Evolutionary conservation across 2,329 filamentous ascomycete species (phyloP), one percentile per base, ranked within the genome.

Genomic region (Ophiocordyceps camponoti-saundersi): DNA sequence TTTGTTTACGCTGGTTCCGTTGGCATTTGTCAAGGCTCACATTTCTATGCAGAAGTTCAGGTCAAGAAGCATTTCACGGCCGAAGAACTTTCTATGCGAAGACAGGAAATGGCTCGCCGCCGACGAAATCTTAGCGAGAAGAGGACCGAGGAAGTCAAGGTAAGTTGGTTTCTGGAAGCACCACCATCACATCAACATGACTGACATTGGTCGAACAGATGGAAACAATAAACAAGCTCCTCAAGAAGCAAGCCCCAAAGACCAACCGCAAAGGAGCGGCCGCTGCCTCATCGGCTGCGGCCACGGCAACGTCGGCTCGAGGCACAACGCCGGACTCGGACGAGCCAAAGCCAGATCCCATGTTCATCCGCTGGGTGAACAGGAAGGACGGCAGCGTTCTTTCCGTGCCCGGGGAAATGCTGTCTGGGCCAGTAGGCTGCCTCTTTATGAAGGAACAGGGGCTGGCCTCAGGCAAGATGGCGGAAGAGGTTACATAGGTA

Each of bases 141-240:
- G 62, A 72, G 75, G 44, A 79, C 74, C 50, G 75, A 79, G 50
- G 75, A 79, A 62, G 75, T 79, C 59, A 79, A 78, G 70, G 74
- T 72, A 65, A 26, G 46, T 44, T 21, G 26, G 23, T 23, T 16
- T 11, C n/a, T 26, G 23, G 23, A 29, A 29, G 26, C 11, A 30
- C 15, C 29, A 21, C 29, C 21, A 21, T 16, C 29, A 7, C 29
- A 34, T 21, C 15, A 22, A 15, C 21, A 2, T 43, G 22, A 8
- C 42, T 43, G 23, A n/a, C 22, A 23, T n/a, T 11, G 7, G 13
- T 5, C 42, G 26, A n/a, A n/a, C 47, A 89, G 84, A 85, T 87
- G 75, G 85, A 90, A 69, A 92, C 85, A 0, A 90, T 92, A 73
- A 89, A 92, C 69, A 88, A 89, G 57, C 77, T 92, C 2, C 77